phyloP scores from a whole-genome alignment of 2,329 filamentous ascomycete genomes.

The Diaporthe sp. region DNA sequence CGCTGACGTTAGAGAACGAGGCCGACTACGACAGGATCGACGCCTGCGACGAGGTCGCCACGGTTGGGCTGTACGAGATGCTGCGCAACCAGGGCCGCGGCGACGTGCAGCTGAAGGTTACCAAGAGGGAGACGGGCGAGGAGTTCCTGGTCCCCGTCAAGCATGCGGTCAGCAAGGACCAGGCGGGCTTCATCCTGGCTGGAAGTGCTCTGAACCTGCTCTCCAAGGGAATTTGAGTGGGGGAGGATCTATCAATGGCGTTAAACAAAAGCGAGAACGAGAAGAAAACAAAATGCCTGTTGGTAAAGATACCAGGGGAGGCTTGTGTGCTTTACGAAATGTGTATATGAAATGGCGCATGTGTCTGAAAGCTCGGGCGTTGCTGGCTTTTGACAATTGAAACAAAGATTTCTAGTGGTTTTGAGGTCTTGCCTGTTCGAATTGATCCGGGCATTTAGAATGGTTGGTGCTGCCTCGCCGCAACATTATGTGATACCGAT shows the following conservation, averaged over 20 bases:
- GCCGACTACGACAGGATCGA: constrained; percentile 87
- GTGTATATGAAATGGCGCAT: constrained; percentile 36
- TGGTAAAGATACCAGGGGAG: constrained; percentile 25
- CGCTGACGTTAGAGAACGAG: constrained; percentile 90
- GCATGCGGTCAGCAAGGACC: constrained; percentile 90
- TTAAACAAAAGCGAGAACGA: background rate
- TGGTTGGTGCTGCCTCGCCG: background rate
- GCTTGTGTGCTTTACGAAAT: constrained; percentile 14
- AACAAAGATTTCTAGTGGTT: background rate
- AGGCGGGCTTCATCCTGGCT: constrained; percentile 92
- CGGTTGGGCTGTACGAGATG: constrained; percentile 87
- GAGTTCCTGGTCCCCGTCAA: constrained; percentile 81
- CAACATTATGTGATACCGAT: background rate
- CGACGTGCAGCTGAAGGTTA: constrained; percentile 77
- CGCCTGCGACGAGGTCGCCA: constrained; percentile 87
- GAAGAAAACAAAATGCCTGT: background rate
- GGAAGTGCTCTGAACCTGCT: constrained; percentile 94
- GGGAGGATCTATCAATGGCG: background rate
- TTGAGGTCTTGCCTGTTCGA: background rate
- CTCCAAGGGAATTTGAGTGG: constrained; percentile 66
- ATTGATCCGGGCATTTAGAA: background rate
- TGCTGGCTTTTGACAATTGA: constrained; percentile 23
- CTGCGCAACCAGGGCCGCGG: constrained; percentile 83
- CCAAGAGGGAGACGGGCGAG: constrained; percentile 73
- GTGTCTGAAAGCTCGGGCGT: constrained; percentile 22